Percentiles rank a stretch among this genome's conserved stretches.
Conservation (phyloP, 2,329 filamentous ascomycete genomes). For the Periconia digitata region DNA sequence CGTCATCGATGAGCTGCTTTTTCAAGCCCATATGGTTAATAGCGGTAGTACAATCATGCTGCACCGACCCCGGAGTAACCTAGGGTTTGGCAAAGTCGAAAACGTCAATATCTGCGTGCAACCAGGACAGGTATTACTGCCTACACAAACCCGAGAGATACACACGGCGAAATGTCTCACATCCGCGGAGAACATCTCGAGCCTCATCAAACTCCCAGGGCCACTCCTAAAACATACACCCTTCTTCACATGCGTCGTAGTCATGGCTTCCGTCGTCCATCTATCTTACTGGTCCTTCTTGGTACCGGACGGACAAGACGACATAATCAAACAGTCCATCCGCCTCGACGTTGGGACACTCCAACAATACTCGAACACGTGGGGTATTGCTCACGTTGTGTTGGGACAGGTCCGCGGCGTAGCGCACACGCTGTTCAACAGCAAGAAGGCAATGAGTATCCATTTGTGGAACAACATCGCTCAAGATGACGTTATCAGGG, state of each 20-base stretch:
- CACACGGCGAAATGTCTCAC: constrained; percentile 81
- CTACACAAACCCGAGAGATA: constrained; percentile 54
- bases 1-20: constrained; percentile 80
- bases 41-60: constrained; percentile 43
- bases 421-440: constrained; percentile 68
- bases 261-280: constrained; percentile 44
- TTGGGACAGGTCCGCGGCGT: constrained; percentile 74
- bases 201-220: constrained; percentile 72
- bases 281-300: constrained; percentile 70
- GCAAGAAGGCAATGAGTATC: constrained; percentile 45
- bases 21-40: constrained; percentile 82
- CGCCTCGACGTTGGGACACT: constrained; percentile 77
- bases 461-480: constrained; percentile 42
- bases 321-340: constrained; percentile 72
- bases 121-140: constrained; percentile 54
- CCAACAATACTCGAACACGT: constrained; percentile 67
- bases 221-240: constrained; percentile 68
- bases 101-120: constrained; percentile 65
- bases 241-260: constrained; percentile 45
- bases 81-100: constrained; percentile 39
- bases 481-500: constrained; percentile 36
- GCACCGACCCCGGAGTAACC: constrained; percentile 47
- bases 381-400: constrained; percentile 71
- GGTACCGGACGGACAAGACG: constrained; percentile 57
- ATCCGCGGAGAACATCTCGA: constrained; percentile 75